Evolutionary conservation across 2,329 filamentous ascomycete genomes (phyloP).

Genomic region (Zymoseptoria passerinii): DNA sequence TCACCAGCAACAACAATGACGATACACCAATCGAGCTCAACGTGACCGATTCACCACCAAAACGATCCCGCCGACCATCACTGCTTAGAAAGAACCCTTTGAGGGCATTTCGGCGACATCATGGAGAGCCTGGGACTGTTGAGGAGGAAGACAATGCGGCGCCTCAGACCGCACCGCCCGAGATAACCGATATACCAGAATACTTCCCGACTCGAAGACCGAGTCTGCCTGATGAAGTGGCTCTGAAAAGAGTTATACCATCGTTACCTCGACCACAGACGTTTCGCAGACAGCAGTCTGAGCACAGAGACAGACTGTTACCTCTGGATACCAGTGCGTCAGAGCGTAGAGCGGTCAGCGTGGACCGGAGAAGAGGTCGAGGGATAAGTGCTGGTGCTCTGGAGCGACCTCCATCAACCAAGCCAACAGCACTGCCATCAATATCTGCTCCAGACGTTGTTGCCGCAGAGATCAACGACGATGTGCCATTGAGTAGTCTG

Average conservation of each 20-base stretch:
- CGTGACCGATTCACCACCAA: constrained; percentile 10
- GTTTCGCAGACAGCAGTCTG: constrained; percentile 75
- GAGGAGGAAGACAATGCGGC: constrained; percentile 7
- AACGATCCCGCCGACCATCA: constrained; percentile 14
- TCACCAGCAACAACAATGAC: constrained; percentile 18
- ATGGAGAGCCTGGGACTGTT: constrained; percentile 16
- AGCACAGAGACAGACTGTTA: constrained; percentile 64
- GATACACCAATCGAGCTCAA: constrained; percentile 17
- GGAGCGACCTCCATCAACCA: constrained; percentile 39
- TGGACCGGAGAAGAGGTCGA: constrained; percentile 41
- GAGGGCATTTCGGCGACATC: constrained; percentile 24
- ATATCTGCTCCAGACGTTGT: constrained; percentile 33
- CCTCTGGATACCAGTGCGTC: constrained; percentile 54
- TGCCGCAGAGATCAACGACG: not conserved
- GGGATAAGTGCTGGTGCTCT: constrained; percentile 28
- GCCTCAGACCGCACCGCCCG: constrained; percentile 17
- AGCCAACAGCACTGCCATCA: constrained; percentile 30
- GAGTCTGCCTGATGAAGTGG: constrained; percentile 18
- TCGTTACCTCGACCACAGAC: constrained; percentile 69
- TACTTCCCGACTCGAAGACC: constrained; percentile 15
- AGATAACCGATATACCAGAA: constrained; percentile 24
- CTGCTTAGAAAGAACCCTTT: constrained; percentile 16
- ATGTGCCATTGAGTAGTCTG: not conserved
- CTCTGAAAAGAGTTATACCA: constrained; percentile 45
- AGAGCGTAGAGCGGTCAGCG: constrained; percentile 64